Evolutionary conservation across 371 early-diverging fungal species (phyloP).

Genomic region (Mucor indicus): DNA sequence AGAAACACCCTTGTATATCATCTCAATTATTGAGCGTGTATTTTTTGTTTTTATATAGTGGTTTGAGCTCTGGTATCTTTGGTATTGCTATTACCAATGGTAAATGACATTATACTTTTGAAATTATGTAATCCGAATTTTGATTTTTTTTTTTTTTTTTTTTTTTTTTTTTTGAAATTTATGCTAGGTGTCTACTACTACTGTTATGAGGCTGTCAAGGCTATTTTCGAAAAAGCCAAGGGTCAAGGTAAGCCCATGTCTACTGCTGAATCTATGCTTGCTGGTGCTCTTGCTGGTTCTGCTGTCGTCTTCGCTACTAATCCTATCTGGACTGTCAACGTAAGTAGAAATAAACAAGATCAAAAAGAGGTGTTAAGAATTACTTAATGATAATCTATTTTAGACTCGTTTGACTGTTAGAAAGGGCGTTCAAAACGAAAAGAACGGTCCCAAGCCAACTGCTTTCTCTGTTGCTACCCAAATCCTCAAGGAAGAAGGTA

Average conservation of each 20-base stretch:
- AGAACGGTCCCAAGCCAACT: constrained; percentile 31
- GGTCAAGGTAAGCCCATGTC: constrained; percentile 61
- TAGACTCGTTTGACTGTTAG: constrained; percentile 69
- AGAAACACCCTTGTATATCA: not conserved
- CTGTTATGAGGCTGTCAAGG: constrained; percentile 91
- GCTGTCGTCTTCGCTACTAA: constrained; percentile 88
- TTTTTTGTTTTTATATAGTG: constrained; percentile 51
- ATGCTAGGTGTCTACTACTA: constrained; percentile 80
- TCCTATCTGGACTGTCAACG: constrained; percentile 97
- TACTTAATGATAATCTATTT: not conserved
- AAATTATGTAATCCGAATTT: not conserved
- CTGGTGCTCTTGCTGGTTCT: constrained; percentile 91
- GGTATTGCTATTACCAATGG: constrained; percentile 96
- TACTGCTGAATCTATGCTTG: constrained; percentile 83
- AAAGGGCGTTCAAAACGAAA: constrained; percentile 51
- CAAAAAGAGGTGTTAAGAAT: too few species aligned
- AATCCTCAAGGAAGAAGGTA: constrained; percentile 86
- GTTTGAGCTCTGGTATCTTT: constrained; percentile 92
- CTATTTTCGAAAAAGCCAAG: constrained; percentile 70
- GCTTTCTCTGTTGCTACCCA: constrained; percentile 52
- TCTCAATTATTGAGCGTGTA: not conserved
- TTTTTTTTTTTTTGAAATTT: not conserved
- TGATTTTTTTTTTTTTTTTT: not conserved
- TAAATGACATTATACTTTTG: constrained; percentile 7
- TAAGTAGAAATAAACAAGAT: constrained; percentile 27